phyloP scores from a whole-genome alignment of 164 flowering plant genomes.

The Annona squamosa region DNA sequence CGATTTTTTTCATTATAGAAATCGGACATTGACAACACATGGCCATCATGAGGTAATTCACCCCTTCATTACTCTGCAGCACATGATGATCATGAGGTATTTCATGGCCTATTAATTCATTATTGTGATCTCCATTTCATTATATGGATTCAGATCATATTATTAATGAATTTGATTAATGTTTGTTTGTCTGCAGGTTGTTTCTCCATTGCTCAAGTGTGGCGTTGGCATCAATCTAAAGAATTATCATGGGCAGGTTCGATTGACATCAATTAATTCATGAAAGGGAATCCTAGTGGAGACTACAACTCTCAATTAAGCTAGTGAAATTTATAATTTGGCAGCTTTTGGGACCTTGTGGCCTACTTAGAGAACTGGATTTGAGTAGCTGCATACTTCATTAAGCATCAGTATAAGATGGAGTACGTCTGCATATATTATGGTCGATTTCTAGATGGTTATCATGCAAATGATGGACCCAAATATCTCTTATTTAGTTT shows the following conservation, averaged over 20 bases:
- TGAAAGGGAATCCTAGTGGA: too few relatives aligned
- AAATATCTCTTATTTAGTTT: too few relatives aligned
- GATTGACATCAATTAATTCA: background rate
- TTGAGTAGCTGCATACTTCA: too few relatives aligned
- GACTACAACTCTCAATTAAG: too few relatives aligned
- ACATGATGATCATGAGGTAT: slow-evolving; percentile 94
- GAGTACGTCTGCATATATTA: too few relatives aligned
- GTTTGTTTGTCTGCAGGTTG: slow-evolving; percentile 41
- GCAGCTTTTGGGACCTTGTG: too few relatives aligned
- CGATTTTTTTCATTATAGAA: background rate
- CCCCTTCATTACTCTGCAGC: slow-evolving; percentile 96
- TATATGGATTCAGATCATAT: background rate
- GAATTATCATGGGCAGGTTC: slow-evolving; percentile 94
- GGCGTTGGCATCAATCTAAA: slow-evolving; percentile 89
- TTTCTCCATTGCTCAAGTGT: slow-evolving; percentile 68
- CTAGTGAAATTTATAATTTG: too few relatives aligned
- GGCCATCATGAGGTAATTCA: slow-evolving; percentile 41
- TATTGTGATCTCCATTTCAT: background rate
- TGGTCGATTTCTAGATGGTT: too few relatives aligned
- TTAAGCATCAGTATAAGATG: too few relatives aligned
- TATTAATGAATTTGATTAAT: background rate
- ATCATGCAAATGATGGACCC: too few relatives aligned
- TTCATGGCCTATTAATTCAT: background rate
- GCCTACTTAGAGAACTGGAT: too few relatives aligned
- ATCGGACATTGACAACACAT: background rate